These are phyloP conservation scores for Claviceps lovelessii DNA, from an alignment of 2,329 filamentous ascomycete species.

Conservation along the genomic window DNA sequence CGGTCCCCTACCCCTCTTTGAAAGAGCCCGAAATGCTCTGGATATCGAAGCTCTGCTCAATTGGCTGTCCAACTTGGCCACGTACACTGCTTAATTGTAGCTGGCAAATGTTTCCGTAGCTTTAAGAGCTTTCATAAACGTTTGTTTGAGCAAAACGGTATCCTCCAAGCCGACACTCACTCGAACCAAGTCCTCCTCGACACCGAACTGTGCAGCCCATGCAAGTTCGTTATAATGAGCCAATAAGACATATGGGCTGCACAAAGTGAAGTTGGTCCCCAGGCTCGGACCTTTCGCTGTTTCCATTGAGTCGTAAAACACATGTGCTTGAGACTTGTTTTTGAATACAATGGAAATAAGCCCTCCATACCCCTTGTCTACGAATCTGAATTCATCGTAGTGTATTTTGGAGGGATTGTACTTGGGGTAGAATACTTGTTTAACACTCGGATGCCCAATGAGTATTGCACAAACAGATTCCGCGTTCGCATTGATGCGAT, in stretches of 20 bases:
- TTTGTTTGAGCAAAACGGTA: constrained; percentile 44
- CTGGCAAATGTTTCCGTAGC: constrained; percentile 25
- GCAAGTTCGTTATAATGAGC: constrained; percentile 85
- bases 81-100: neutral
- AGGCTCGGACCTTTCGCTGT: constrained; percentile 89
- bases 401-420: constrained; percentile 51
- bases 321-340: constrained; percentile 51
- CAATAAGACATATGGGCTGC: constrained; percentile 78
- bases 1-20: neutral
- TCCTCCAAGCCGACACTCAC: constrained; percentile 88
- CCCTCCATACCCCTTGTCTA: constrained; percentile 74
- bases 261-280: constrained; percentile 91
- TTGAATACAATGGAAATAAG: constrained; percentile 75
- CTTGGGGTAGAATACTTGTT: constrained; percentile 77
- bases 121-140: constrained; percentile 56
- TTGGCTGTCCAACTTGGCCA: neutral
- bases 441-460: constrained; percentile 46
- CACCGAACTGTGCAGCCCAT: constrained; percentile 75
- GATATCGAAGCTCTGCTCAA: neutral
- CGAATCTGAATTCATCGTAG: constrained; percentile 67
- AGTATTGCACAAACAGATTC: constrained; percentile 69
- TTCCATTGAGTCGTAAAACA: constrained; percentile 74
- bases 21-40: neutral
- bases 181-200: constrained; percentile 65
- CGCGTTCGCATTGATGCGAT: constrained; percentile 72